A percentile compares a stretch with the other conserved stretches of the same genome.
Conservation (phyloP, 2,329 filamentous ascomycete genomes). For the Colletotrichum siamense region DNA sequence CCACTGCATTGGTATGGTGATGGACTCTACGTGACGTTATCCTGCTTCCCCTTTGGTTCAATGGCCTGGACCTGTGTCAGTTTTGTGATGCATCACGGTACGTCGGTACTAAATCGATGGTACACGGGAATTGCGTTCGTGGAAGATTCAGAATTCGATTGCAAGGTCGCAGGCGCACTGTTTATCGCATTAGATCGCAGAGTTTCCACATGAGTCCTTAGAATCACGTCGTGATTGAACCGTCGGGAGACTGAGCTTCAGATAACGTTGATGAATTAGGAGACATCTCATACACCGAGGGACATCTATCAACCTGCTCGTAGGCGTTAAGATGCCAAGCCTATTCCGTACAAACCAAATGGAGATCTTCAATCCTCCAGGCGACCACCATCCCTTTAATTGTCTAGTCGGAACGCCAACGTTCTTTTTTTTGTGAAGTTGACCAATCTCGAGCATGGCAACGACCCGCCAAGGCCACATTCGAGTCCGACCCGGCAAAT, state of each 20-base stretch:
- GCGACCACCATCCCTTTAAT: not conserved
- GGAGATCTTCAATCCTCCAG: not conserved
- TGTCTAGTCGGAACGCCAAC: not conserved
- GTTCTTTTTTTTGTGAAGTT: not conserved
- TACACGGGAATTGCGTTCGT: not conserved
- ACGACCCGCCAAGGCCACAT: not conserved
- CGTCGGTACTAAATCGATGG: not conserved
- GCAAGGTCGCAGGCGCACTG: not conserved
- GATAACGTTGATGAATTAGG: not conserved
- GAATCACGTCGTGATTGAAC: not conserved
- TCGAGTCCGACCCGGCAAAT: not conserved
- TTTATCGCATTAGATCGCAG: not conserved
- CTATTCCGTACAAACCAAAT: not conserved
- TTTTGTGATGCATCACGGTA: not conserved
- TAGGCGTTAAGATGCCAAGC: not conserved
- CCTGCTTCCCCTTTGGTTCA: not conserved
- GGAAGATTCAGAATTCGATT: not conserved
- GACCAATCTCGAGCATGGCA: not conserved
- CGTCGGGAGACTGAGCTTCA: not conserved
- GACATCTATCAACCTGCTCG: not conserved
- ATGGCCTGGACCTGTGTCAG: rapidly evolving
- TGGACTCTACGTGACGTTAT: not conserved
- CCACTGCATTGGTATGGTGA: not conserved
- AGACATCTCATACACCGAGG: not conserved
- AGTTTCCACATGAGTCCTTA: not conserved